Conservation (phyloP, 1,284 basidiomycete genomes). For the Boletus hoseneyae region DNA sequence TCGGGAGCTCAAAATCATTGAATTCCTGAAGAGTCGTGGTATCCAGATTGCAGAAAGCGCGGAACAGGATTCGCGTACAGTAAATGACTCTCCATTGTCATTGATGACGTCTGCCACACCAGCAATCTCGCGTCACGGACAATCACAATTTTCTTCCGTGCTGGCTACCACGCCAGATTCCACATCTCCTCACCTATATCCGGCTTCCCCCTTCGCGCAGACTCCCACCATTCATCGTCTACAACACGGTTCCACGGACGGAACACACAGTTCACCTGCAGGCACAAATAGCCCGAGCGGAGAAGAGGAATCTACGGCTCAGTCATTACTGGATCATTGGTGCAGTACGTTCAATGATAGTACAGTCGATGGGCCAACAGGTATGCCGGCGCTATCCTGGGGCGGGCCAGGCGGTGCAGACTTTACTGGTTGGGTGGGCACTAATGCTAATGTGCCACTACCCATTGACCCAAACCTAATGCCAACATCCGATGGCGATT, state of each 20-base stretch:
- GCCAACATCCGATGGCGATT: constrained; percentile 62
- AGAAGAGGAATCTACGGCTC: constrained; percentile 73
- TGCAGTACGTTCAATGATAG: constrained; percentile 69
- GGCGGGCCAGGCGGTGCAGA: constrained; percentile 56
- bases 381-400: constrained; percentile 55
- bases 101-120: constrained; percentile 41
- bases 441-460: constrained; percentile 27
- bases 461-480: constrained; percentile 42
- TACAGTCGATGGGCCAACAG: constrained; percentile 50
- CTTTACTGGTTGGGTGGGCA: constrained; percentile 57
- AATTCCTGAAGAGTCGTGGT: constrained; percentile 69
- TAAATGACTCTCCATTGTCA: constrained; percentile 42
- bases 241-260: constrained; percentile 45
- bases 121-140: constrained; percentile 23
- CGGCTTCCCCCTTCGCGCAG: constrained; percentile 37
- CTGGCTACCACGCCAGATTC: constrained; percentile 29
- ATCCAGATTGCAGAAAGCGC: constrained; percentile 46
- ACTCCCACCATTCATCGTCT: constrained; percentile 61
- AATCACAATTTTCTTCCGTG: constrained; percentile 38
- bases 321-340: constrained; percentile 77
- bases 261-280: constrained; percentile 48
- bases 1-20: constrained; percentile 75
- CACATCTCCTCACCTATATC: constrained; percentile 29
- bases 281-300: constrained; percentile 62
- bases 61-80: constrained; percentile 22